These are phyloP conservation scores for Acer negundo DNA, from an alignment of 345 rosid genomes.

Conservation along the genomic window DNA sequence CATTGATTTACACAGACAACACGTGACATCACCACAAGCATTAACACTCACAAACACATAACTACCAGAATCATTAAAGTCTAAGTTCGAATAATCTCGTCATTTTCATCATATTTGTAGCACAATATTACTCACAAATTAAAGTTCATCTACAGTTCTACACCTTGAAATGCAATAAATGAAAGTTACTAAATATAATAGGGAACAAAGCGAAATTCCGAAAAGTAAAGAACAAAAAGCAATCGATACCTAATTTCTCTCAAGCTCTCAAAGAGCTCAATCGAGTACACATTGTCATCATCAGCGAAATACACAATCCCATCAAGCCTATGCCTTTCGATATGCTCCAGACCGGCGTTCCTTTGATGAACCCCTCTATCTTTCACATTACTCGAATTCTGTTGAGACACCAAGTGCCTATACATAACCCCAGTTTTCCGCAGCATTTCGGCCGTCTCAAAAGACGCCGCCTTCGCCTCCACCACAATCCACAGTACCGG, in stretches of 20 bases:
- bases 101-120: background rate
- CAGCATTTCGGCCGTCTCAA: slow-evolving; percentile 80
- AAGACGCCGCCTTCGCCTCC: slow-evolving; percentile 63
- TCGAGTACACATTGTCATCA: slow-evolving; percentile 77
- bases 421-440: slow-evolving; percentile 87
- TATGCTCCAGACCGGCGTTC: slow-evolving; percentile 77
- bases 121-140: background rate
- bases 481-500: slow-evolving; percentile 95
- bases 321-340: slow-evolving; percentile 74
- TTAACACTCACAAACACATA: background rate
- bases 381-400: slow-evolving; percentile 55
- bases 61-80: background rate
- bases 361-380: slow-evolving; percentile 80
- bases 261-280: slow-evolving; percentile 69
- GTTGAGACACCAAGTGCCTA: slow-evolving; percentile 67
- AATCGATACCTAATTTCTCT: slow-evolving; percentile 59
- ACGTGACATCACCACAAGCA: background rate
- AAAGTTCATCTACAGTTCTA: background rate
- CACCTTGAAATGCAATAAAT: background rate
- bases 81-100: background rate
- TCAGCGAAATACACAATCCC: slow-evolving; percentile 89
- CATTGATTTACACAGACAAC: background rate
- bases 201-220: background rate
- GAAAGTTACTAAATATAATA: background rate
- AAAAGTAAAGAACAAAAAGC: background rate